Evolutionary conservation across 176 grass and related monocot genomes (phyloP).

Genomic region (Triticum timopheevii): DNA sequence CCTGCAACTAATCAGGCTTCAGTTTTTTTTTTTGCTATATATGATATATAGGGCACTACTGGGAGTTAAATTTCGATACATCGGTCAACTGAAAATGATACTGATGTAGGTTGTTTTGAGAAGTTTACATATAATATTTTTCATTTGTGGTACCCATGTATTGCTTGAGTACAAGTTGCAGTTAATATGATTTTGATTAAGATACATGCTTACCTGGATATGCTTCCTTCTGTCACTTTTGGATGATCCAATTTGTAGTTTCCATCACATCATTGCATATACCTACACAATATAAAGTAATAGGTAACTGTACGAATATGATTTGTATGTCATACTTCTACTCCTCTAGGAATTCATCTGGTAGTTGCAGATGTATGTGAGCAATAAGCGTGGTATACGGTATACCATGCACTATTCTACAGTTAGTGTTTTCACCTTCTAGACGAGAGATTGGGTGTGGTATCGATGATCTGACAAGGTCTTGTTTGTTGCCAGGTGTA

Average conservation of each 20-base stretch:
- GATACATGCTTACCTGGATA: not conserved
- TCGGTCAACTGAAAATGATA: not conserved
- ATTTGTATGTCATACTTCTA: not conserved
- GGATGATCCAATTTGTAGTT: not conserved
- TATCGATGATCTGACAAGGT: not conserved
- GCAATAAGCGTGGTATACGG: not conserved
- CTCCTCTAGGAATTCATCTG: not conserved
- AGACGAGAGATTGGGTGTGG: not conserved
- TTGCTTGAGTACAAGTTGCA: not conserved
- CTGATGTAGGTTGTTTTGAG: not conserved
- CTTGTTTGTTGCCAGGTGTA: conserved; percentile 20
- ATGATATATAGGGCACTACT: not conserved
- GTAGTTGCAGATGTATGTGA: not conserved
- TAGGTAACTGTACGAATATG: not conserved
- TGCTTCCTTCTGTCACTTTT: not conserved
- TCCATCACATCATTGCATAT: not conserved
- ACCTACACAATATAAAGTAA: not conserved
- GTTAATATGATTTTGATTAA: not conserved
- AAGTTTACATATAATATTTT: not conserved
- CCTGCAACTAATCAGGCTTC: not conserved
- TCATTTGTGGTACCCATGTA: not conserved
- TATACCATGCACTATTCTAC: not conserved
- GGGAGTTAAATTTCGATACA: not conserved
- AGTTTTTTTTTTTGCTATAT: not conserved
- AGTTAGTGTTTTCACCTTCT: not conserved